A percentile compares a stretch with the other conserved stretches of the same genome.
Conservation (phyloP, 148 eudicot species). For the Rheum nobile region DNA sequence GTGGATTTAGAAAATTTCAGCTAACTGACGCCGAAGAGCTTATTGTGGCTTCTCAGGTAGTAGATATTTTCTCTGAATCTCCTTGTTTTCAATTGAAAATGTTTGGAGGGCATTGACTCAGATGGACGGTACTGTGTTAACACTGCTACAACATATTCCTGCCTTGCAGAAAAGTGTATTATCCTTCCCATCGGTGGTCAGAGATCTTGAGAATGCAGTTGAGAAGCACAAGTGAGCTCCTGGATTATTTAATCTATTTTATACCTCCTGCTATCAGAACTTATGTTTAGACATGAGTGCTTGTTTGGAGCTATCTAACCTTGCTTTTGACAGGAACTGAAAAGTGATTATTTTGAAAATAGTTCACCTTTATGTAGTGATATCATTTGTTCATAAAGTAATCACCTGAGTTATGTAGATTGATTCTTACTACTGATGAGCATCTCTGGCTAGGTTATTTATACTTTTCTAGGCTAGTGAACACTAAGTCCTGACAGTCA, state of each 20-base stretch:
- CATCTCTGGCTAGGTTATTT: not conserved
- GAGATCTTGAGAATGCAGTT: conserved; percentile 43
- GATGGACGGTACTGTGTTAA: not conserved
- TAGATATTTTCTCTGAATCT: not conserved
- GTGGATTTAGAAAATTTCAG: conserved; percentile 26
- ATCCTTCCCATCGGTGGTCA: conserved; percentile 37
- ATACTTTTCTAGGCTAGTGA: not conserved
- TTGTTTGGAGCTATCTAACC: not conserved
- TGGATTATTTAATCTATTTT: not conserved
- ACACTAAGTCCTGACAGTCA: not conserved
- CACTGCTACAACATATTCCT: not conserved
- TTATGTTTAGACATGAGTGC: not conserved
- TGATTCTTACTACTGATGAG: not conserved
- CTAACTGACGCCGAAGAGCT: conserved; percentile 54
- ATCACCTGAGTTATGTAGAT: not conserved
- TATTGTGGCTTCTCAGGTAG: conserved; percentile 53
- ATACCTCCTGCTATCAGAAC: not conserved
- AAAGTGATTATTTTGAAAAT: not conserved
- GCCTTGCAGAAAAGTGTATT: conserved; percentile 42
- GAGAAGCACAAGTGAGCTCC: conserved; percentile 64
- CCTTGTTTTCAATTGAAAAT: not conserved
- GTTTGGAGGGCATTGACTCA: not conserved
- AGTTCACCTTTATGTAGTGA: not conserved
- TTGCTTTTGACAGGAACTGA: not conserved
- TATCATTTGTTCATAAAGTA: not conserved